Conservation (phyloP, 441 rosid genomes). For the Pelargonium fulgidum region DNA sequence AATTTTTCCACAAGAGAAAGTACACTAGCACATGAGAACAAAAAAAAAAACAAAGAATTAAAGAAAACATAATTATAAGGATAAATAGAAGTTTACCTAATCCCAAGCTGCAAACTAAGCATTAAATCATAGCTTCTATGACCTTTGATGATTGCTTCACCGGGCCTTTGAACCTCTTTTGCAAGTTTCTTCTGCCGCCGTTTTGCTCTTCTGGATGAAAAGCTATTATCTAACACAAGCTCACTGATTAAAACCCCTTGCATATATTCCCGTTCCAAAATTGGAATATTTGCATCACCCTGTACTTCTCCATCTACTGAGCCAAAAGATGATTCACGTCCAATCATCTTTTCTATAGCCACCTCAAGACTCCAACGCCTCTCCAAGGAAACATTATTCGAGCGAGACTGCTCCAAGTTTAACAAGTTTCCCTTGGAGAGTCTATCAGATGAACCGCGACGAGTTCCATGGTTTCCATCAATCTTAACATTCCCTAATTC, state of each 20-base stretch:
- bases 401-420: slow-evolving; percentile 68
- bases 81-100: slow-evolving; percentile 46
- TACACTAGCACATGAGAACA: background rate
- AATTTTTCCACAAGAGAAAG: background rate
- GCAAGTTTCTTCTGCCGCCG: slow-evolving; percentile 57
- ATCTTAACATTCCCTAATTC: slow-evolving; percentile 56
- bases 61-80: slow-evolving; percentile 6
- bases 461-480: slow-evolving; percentile 35
- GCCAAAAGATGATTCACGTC: slow-evolving; percentile 58
- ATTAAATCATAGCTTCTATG: slow-evolving; percentile 94
- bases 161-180: slow-evolving; percentile 82
- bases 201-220: slow-evolving; percentile 70
- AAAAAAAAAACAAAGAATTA: background rate
- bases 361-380: slow-evolving; percentile 98
- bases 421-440: slow-evolving; percentile 64
- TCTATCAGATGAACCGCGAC: slow-evolving; percentile 33
- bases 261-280: slow-evolving; percentile 89
- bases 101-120: slow-evolving; percentile 96
- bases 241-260: slow-evolving; percentile 95
- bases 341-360: slow-evolving; percentile 85
- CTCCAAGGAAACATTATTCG: slow-evolving; percentile 64
- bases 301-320: slow-evolving; percentile 38
- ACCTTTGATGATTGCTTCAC: slow-evolving; percentile 92
- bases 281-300: slow-evolving; percentile 40
- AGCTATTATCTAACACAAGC: slow-evolving; percentile 60